phyloP scores from a whole-genome alignment of 306 rosid genomes.

The Pachyrhizus erosus region DNA sequence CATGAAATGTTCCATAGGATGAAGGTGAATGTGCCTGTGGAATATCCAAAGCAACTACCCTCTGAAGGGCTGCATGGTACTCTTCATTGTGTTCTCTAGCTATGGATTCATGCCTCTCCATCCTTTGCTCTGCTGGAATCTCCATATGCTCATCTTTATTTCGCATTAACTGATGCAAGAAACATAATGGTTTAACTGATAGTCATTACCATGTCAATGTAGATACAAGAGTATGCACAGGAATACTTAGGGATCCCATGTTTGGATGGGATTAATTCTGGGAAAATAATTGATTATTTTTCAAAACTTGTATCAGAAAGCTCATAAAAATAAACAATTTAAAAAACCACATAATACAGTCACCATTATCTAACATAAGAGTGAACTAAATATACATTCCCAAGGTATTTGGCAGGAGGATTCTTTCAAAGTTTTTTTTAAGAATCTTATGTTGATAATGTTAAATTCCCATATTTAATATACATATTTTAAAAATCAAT shows the following conservation, averaged over 20 bases:
- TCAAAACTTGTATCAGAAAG: neutral
- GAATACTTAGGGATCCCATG: neutral
- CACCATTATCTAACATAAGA: neutral
- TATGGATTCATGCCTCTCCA: slow-evolving; percentile 67
- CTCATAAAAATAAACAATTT: neutral
- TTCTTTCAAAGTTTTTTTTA: no score
- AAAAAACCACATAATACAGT: no score
- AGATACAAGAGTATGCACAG: neutral
- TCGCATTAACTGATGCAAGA: slow-evolving; percentile 68
- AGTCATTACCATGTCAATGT: neutral
- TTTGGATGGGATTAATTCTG: neutral
- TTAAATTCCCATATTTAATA: no score
- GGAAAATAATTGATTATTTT: neutral
- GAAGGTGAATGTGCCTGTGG: slow-evolving; percentile 74
- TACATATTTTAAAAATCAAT: no score
- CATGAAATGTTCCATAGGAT: slow-evolving; percentile 79
- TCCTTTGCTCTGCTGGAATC: slow-evolving; percentile 74
- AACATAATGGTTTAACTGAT: slow-evolving; percentile 13
- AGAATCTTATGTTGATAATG: no score
- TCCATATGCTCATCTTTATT: slow-evolving; percentile 66
- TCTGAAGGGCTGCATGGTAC: slow-evolving; percentile 77
- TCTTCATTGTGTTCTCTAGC: slow-evolving; percentile 74
- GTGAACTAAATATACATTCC: neutral
- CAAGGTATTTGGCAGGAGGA: no score
- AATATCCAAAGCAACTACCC: slow-evolving; percentile 77